These are phyloP conservation scores for Naegleria fowleri DNA, from an alignment of 208 protist species.

Conservation along the genomic window DNA sequence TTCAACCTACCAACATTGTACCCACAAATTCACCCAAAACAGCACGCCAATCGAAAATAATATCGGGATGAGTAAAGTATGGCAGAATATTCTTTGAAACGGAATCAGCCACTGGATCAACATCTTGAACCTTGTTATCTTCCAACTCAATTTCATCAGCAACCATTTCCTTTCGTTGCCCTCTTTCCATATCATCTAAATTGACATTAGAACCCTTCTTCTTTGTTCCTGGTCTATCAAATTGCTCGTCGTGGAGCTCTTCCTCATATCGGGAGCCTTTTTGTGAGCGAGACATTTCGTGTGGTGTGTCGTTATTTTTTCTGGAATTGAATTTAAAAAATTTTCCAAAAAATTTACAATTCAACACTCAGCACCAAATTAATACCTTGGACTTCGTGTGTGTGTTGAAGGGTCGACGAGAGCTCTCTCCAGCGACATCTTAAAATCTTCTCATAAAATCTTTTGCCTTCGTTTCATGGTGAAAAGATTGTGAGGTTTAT, in stretches of 20 bases:
- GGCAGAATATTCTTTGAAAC: background rate
- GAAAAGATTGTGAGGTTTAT: no score
- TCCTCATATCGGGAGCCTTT: background rate
- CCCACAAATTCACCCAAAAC: slow-evolving; percentile 12
- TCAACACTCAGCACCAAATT: no score
- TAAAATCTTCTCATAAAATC: no score
- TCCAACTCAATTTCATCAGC: background rate
- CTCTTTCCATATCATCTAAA: background rate
- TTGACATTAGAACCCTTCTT: background rate
- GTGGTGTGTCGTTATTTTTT: no score
- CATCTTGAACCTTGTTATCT: background rate
- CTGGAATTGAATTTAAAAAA: no score
- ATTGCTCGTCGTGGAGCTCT: background rate
- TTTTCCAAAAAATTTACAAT: no score
- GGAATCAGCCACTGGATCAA: background rate
- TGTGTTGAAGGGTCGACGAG: no score
- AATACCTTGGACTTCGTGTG: no score
- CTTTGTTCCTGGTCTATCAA: background rate
- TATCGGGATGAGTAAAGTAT: slow-evolving; percentile 9
- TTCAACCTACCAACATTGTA: background rate
- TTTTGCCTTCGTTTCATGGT: no score
- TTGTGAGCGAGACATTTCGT: no score
- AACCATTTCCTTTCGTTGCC: background rate
- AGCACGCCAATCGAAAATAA: slow-evolving; percentile 14
- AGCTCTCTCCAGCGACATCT: no score